Evolutionary conservation across 345 rosid species (phyloP), one percentile per base, ranked within the genome.

Genomic region (Hibiscus tridactylites): DNA sequence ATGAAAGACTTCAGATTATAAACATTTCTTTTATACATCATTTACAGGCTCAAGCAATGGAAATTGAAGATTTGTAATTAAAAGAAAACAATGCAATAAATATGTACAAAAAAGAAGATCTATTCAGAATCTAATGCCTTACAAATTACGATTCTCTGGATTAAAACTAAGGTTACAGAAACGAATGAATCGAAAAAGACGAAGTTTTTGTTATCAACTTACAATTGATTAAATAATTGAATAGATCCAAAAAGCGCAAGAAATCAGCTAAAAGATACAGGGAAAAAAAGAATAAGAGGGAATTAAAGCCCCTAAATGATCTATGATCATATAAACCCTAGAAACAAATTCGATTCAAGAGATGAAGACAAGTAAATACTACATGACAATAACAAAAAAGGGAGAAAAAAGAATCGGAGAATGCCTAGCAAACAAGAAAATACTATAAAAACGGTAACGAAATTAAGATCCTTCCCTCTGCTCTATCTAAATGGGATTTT

Each of bases 271-370:
- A 66, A 66, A 75, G 6, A 26, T 64, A 71, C 26, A 71, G 4
- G 57, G 28, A 71, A 72, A 39, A 71, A 37, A 62, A 69, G 58
- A 62, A 75, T 2, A 39, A 73, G 73, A 26, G 71, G 61, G 9
- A 58, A 70, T 5, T 11, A 7, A 70, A 57, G 42, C 12, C 62
- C 63, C 53, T 57, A 61, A 68, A 73, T 37, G 67, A 71, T 26
- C 74, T 72, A 47, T 11, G 39, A 61, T 71, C 73, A 70, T 76
- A 75, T 73, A 82, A 82, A 80, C 82, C 88, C 89, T 59, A 74
- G 35, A 64, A 64, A 64, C 52, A 63, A 71, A 77, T 68, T 76
- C 71, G 58, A 65, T 77, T 31, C 72, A 59, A 61, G 59, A 37
- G 65, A 52, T 37, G 44, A 21, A 15, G 4, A 10, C 61, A 61